phyloP scores from a whole-genome alignment of 148 eudicot species.

The Fagopyrum homotropicum region DNA sequence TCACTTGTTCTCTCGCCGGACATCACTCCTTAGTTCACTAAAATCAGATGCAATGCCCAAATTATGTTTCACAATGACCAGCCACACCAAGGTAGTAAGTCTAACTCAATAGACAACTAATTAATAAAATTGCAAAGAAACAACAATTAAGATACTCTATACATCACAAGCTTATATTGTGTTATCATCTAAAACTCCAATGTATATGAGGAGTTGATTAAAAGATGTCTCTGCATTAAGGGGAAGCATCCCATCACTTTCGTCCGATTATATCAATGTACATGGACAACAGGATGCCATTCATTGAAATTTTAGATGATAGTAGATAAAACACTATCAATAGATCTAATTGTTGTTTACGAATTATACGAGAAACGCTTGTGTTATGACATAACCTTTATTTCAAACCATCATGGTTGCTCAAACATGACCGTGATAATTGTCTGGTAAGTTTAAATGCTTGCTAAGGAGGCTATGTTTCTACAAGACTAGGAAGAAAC shows the following conservation, averaged over 20 bases:
- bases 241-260: neutral
- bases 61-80: too few species aligned
- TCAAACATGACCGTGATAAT: neutral
- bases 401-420: neutral
- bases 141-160: neutral
- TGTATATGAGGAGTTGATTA: neutral
- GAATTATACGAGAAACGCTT: neutral
- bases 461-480: neutral
- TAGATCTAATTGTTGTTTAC: neutral
- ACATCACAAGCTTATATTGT: neutral
- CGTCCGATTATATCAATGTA: neutral
- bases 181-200: neutral
- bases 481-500: neutral
- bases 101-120: neutral
- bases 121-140: neutral
- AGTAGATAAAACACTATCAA: neutral
- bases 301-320: neutral
- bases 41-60: constrained; percentile 2
- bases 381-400: neutral
- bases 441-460: neutral
- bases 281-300: neutral
- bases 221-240: too few species aligned
- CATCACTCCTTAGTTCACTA: neutral
- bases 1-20: too few species aligned
- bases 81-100: neutral